phyloP scores from a whole-genome alignment of 1,139 yeast species.

The Hemisphaericaspora subhashii region DNA sequence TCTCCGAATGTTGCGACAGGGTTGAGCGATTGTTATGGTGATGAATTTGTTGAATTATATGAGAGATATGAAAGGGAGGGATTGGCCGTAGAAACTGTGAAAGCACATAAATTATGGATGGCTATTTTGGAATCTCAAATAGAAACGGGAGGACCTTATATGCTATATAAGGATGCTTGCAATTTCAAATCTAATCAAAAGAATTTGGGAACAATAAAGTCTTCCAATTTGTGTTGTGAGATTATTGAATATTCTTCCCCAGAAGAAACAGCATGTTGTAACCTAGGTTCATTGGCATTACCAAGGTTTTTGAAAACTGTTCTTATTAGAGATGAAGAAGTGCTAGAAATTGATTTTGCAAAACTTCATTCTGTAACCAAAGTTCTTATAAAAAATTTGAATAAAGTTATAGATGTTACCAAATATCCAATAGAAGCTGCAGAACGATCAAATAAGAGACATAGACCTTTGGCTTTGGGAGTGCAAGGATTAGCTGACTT shows the following conservation, averaged over 20 bases:
- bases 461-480: constrained; percentile 87
- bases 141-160: constrained; percentile 61
- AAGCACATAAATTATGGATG: constrained; percentile 56
- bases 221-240: constrained; percentile 61
- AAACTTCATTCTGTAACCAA: constrained; percentile 72
- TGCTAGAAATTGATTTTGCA: constrained; percentile 63
- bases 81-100: constrained; percentile 35
- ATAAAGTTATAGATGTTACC: constrained; percentile 75
- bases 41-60: constrained; percentile 47
- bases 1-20: constrained; percentile 58
- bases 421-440: constrained; percentile 78
- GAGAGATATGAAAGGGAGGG: constrained; percentile 46
- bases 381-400: constrained; percentile 72
- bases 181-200: constrained; percentile 54
- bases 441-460: constrained; percentile 64
- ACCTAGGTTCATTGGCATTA: constrained; percentile 53
- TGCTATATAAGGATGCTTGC: constrained; percentile 59
- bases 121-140: constrained; percentile 56
- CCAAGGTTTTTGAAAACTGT: constrained; percentile 40
- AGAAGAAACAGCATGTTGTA: constrained; percentile 59
- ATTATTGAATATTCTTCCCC: constrained; percentile 55
- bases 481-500: constrained; percentile 90
- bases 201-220: constrained; percentile 55
- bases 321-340: constrained; percentile 31
- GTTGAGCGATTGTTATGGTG: constrained; percentile 50